Base-by-base conservation (phyloP, 2,329 filamentous ascomycete genomes). In the Aspergillus awamori region DNA sequence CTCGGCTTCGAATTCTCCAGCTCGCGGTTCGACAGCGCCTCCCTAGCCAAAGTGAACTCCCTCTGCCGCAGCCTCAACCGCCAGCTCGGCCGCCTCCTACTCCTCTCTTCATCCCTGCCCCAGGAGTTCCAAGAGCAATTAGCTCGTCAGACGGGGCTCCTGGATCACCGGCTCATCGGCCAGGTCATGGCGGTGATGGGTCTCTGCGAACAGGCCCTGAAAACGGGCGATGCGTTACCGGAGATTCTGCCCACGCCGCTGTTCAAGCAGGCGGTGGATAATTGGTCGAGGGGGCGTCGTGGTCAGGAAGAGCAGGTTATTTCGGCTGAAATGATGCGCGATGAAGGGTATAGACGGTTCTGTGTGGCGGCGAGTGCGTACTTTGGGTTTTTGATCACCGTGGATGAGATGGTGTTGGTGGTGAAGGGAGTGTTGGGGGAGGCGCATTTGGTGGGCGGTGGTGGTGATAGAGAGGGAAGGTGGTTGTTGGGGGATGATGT, bases 161-260 rank as follows among this genome's bases (percentile, higher is more conserved):
- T 79, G 0, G 79, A 82, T 28, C 77, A 82, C n/a, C 70, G 73
- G 0, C 72, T 72, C 20, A 79, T 84, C 11, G 81, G 79, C 3
- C 81, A 83, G 28, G 65, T 82, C 56, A 84, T 84, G 82, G 80
- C 80, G 0, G 80, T 84, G 1, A 65, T 84, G 1, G 73, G 71
- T 2, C 75, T 84, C 3, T 67, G 82, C 5, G 80, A 82, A 52
- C 81, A 83, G 54, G 71, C 80, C 2, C 67, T 84, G 20, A 76
- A 79, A 20, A 83, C 80, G 0, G 82, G 80, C 0, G 76, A 78
- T n/a, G 75, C 83, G 0, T 66, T 83, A 0, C 82, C 83, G 0
- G 79, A 82, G 55, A 71, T 82, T 2, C 65, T 84, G 0, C 82
- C 82, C 0, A 77, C 79, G 1, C 83, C 82, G 2, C 63, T 84